Evolutionary conservation across 371 early-diverging fungal species (phyloP).

Genomic region (Actinomortierella ambigua): DNA sequence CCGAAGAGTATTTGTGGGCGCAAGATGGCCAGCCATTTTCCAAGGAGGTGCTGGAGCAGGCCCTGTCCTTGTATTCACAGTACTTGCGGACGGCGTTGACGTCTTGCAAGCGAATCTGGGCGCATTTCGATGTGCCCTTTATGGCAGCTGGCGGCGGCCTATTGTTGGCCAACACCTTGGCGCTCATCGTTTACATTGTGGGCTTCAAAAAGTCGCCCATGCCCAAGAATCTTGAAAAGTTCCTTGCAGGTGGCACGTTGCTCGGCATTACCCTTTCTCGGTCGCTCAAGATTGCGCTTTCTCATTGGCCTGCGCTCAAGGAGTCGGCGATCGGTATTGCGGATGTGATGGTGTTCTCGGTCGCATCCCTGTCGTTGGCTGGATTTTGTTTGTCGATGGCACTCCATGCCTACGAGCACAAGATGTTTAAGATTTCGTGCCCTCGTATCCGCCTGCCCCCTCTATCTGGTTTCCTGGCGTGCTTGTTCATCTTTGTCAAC

Average conservation of each 20-base stretch:
- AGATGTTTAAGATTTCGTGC: not conserved
- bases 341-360: constrained; percentile 39
- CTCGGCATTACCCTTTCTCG: constrained; percentile 29
- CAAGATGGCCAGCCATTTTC: constrained; percentile 13
- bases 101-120: constrained; percentile 86
- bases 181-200: constrained; percentile 27
- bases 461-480: constrained; percentile 41
- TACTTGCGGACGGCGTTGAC: constrained; percentile 72
- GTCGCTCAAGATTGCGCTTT: constrained; percentile 16
- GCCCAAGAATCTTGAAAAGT: constrained; percentile 29
- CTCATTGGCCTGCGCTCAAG: constrained; percentile 18
- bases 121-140: constrained; percentile 82
- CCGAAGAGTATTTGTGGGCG: constrained; percentile 35
- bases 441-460: constrained; percentile 18
- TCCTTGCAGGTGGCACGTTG: constrained; percentile 36
- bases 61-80: constrained; percentile 55
- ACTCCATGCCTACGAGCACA: constrained; percentile 4
- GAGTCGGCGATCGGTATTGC: constrained; percentile 39
- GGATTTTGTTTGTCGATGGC: constrained; percentile 21
- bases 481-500: constrained; percentile 57
- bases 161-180: constrained; percentile 44
- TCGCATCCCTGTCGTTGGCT: constrained; percentile 24
- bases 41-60: constrained; percentile 42
- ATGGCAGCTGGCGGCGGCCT: constrained; percentile 67
- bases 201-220: constrained; percentile 20